These are phyloP conservation scores for Pachyrhizus erosus DNA, from an alignment of 306 rosid species.

Conservation along the genomic window DNA sequence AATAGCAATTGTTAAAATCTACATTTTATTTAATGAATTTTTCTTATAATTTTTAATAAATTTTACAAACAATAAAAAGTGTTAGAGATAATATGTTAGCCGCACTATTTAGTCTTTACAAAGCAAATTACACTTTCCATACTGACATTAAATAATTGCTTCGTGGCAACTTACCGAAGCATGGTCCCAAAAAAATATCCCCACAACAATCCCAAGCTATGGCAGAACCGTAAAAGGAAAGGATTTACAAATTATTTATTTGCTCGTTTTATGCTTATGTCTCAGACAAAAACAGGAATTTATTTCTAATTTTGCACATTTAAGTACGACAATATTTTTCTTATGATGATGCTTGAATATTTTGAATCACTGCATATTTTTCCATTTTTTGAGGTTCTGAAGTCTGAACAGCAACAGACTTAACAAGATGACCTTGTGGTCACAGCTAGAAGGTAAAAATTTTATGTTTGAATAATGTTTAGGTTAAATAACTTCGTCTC, in stretches of 20 bases:
- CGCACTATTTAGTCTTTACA: too few species aligned
- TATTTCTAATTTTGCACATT: background rate
- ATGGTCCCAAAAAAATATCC: too few species aligned
- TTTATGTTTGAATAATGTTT: conserved; percentile 3
- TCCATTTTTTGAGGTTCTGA: conserved; percentile 18
- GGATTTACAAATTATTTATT: too few species aligned
- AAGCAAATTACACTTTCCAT: background rate
- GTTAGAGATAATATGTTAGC: too few species aligned
- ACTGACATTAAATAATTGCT: background rate
- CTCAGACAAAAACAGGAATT: background rate
- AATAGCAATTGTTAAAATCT: too few species aligned
- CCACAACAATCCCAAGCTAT: too few species aligned
- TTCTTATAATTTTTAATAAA: too few species aligned
- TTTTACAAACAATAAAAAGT: too few species aligned
- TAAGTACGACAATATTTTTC: background rate
- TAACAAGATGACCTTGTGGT: conserved; percentile 2
- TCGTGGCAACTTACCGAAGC: background rate
- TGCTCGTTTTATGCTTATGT: background rate
- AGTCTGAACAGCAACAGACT: conserved; percentile 2
- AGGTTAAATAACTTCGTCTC: too few species aligned
- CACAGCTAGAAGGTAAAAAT: conserved; percentile 6
- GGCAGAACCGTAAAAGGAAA: too few species aligned
- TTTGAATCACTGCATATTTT: conserved; percentile 34
- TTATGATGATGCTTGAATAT: too few species aligned
- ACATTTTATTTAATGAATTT: too few species aligned